Percentiles rank a stretch among this genome's conserved stretches.
Evolutionary conservation across 2,329 filamentous ascomycete genomes (phyloP).

Genomic region (Aspergillus pseudoviridinutans): DNA sequence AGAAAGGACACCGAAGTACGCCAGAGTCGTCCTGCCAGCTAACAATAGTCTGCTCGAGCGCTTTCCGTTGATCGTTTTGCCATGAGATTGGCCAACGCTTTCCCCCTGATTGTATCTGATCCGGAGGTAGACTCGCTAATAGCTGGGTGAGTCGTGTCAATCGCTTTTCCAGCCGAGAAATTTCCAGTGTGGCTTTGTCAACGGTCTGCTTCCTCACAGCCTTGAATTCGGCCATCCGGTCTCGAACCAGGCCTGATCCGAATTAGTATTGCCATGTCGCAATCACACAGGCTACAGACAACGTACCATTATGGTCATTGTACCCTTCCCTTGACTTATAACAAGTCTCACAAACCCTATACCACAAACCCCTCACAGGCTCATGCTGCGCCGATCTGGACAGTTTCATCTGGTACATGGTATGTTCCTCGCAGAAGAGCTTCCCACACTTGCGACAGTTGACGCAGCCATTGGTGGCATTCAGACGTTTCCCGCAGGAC

Average conservation of each 20-base stretch:
- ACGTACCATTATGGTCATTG: slow-evolving; percentile 70
- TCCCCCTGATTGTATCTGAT: slow-evolving; percentile 52
- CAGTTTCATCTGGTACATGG: slow-evolving; percentile 99
- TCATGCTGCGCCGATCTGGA: slow-evolving; percentile 86
- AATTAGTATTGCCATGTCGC: slow-evolving; percentile 5
- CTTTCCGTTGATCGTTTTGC: slow-evolving; percentile 71
- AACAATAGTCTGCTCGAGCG: slow-evolving; percentile 85
- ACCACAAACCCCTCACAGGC: slow-evolving; percentile 86
- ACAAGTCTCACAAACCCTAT: slow-evolving; percentile 95
- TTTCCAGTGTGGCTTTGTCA: slow-evolving; percentile 80
- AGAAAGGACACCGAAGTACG: slow-evolving; percentile 83
- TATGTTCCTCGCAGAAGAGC: slow-evolving; percentile 94
- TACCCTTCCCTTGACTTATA: slow-evolving; percentile 96
- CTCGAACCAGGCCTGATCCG: slow-evolving; percentile 55
- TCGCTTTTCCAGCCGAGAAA: slow-evolving; percentile 85
- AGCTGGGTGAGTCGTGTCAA: slow-evolving; percentile 85
- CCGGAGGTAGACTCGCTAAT: slow-evolving; percentile 69
- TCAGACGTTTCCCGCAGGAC: slow-evolving; percentile 73
- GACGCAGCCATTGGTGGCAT: slow-evolving; percentile 74
- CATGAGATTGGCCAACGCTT: slow-evolving; percentile 54
- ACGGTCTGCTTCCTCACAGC: slow-evolving; percentile 70
- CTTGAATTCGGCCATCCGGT: slow-evolving; percentile 69
- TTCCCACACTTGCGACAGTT: slow-evolving; percentile 93
- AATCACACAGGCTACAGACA: background rate
- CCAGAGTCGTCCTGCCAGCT: slow-evolving; percentile 89